A percentile compares a stretch with the other conserved stretches of the same genome.
Conservation (phyloP, 257 asterid genomes). For the Lithospermum erythrorhizon region DNA sequence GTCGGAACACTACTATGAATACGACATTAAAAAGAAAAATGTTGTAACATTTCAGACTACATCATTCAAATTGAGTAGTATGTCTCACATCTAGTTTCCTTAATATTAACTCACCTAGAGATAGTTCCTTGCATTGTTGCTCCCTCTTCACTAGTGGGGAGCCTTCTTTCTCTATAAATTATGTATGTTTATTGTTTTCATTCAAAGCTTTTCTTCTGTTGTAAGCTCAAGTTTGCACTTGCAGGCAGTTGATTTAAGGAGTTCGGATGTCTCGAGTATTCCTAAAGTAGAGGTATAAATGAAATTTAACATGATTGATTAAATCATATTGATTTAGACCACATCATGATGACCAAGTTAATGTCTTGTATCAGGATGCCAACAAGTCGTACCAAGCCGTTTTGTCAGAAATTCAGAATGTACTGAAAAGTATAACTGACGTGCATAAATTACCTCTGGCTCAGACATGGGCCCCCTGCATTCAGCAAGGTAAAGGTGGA, state of each 20-base stretch:
- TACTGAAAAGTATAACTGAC: constrained; percentile 44
- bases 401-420: constrained; percentile 47
- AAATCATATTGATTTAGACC: neutral
- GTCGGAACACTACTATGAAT: too few relatives aligned
- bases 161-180: too few relatives aligned
- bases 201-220: neutral
- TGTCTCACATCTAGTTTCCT: too few relatives aligned
- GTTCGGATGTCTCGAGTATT: constrained; percentile 31
- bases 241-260: constrained; percentile 63
- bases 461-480: constrained; percentile 71
- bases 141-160: too few relatives aligned
- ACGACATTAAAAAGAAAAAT: too few relatives aligned
- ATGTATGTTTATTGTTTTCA: neutral
- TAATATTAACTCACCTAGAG: too few relatives aligned
- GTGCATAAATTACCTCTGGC: constrained; percentile 58
- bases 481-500: constrained; percentile 55
- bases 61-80: too few relatives aligned
- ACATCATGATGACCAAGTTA: constrained; percentile 8
- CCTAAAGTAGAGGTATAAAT: constrained; percentile 36
- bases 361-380: constrained; percentile 35
- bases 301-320: neutral
- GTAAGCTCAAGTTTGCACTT: constrained; percentile 5
- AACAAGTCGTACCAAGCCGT: constrained; percentile 49
- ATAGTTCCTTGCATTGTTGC: too few relatives aligned
- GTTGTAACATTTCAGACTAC: too few relatives aligned